A percentile compares a stretch with the other conserved stretches of the same genome.
These are phyloP conservation scores for Potentilla sterilis DNA, from an alignment of 306 rosid genomes.

Conservation along the genomic window DNA sequence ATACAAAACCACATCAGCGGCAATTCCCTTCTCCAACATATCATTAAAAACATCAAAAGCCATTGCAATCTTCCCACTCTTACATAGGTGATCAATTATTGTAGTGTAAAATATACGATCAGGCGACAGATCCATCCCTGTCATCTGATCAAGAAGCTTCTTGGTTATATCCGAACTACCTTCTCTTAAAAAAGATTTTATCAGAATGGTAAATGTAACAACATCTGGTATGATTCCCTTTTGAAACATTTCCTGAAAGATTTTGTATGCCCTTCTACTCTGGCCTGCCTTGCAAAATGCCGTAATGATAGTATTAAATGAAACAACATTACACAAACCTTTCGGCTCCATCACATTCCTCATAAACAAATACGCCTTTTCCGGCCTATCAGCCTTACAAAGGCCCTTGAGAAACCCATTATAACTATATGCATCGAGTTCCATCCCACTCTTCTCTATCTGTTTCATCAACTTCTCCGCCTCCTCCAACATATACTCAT, in stretches of 20 bases:
- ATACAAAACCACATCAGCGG: conserved; percentile 75
- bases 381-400: conserved; percentile 57
- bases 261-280: conserved; percentile 60
- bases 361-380: conserved; percentile 70
- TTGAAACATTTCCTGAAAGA: conserved; percentile 70
- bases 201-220: conserved; percentile 71
- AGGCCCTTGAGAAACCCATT: conserved; percentile 71
- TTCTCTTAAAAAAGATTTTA: conserved; percentile 67
- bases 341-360: conserved; percentile 57
- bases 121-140: conserved; percentile 48
- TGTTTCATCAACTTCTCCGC: conserved; percentile 58
- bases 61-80: conserved; percentile 53
- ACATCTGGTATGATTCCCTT: conserved; percentile 72
- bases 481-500: conserved; percentile 62
- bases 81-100: conserved; percentile 62
- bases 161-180: conserved; percentile 55
- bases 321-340: conserved; percentile 70
- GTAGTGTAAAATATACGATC: conserved; percentile 67
- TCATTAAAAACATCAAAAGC: conserved; percentile 59
- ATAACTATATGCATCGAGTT: conserved; percentile 73
- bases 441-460: conserved; percentile 69
- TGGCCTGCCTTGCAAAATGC: conserved; percentile 54
- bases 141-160: conserved; percentile 72
- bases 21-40: conserved; percentile 68
- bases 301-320: conserved; percentile 69